Conservation (phyloP, 1,284 basidiomycete species). For the Trichosporon sp. region DNA sequence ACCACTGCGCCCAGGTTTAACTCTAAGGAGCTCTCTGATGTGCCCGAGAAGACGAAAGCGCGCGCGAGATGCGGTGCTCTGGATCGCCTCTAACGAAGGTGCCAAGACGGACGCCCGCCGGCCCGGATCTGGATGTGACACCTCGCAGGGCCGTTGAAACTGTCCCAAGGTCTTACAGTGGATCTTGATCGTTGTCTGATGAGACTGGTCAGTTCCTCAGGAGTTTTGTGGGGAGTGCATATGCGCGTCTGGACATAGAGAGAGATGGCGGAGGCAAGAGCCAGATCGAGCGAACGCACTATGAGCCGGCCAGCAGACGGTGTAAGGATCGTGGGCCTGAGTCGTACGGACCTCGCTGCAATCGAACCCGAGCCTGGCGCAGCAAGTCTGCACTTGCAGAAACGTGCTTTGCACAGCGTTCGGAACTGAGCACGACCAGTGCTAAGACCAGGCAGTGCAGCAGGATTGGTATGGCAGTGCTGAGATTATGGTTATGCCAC, state of each 20-base stretch:
- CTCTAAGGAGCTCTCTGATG: background rate
- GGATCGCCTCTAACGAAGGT: background rate
- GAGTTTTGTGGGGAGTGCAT: no score
- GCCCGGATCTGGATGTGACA: background rate
- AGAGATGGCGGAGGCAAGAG: no score
- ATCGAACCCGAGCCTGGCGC: no score
- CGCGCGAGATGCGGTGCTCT: background rate
- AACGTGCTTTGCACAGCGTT: background rate
- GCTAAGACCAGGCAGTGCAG: background rate
- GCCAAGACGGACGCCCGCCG: background rate
- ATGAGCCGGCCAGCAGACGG: no score
- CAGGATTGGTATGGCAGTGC: background rate
- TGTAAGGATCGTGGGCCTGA: no score
- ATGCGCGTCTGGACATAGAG: no score
- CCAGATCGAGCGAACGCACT: no score
- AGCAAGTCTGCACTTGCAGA: no score
- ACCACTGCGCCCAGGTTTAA: background rate
- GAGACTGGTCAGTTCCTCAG: no score
- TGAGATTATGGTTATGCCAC: constrained; percentile 9
- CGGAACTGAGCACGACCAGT: background rate
- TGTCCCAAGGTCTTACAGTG: no score
- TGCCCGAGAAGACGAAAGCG: background rate
- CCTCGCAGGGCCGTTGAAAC: background rate
- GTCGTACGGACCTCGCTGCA: no score
- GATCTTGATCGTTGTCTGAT: no score